Evolutionary conservation across 2,329 filamentous ascomycete genomes (phyloP).

Genomic region (Didymella exigua): DNA sequence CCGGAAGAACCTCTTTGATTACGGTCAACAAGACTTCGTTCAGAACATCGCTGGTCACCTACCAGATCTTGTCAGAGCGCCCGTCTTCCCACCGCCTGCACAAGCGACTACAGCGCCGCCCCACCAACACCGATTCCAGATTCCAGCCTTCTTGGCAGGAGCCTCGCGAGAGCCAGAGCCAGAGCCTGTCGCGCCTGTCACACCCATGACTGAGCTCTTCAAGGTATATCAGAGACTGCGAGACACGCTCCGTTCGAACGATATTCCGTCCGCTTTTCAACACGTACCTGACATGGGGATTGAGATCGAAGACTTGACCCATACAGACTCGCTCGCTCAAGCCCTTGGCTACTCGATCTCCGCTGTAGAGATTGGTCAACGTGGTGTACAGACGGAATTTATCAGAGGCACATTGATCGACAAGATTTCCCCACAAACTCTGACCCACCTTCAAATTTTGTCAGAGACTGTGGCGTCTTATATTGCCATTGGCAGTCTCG

Average conservation of each 20-base stretch:
- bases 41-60: slow-evolving; percentile 54
- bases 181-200: slow-evolving; percentile 3
- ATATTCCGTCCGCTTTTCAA: slow-evolving; percentile 54
- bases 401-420: slow-evolving; percentile 75
- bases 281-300: slow-evolving; percentile 50
- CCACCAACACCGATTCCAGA: slow-evolving; percentile 30
- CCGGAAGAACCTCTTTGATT: slow-evolving; percentile 58
- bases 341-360: slow-evolving; percentile 84
- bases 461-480: slow-evolving; percentile 89
- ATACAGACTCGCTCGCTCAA: slow-evolving; percentile 65
- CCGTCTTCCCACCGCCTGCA: slow-evolving; percentile 14
- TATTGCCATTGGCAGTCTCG: slow-evolving; percentile 74
- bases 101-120: slow-evolving; percentile 30
- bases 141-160: slow-evolving; percentile 39
- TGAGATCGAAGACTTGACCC: slow-evolving; percentile 54
- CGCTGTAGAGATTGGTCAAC: slow-evolving; percentile 87
- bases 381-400: slow-evolving; percentile 76
- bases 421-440: slow-evolving; percentile 79
- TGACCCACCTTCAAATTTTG: slow-evolving; percentile 87
- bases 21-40: slow-evolving; percentile 58
- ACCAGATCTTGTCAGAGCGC: slow-evolving; percentile 40
- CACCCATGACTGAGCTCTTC: slow-evolving; percentile 54
- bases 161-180: slow-evolving; percentile 6
- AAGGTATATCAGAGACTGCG: slow-evolving; percentile 62
- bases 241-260: slow-evolving; percentile 60